Percentiles rank a stretch among this genome's conserved stretches.
Evolutionary conservation across 208 protist genomes (phyloP).

Genomic region (Leishmania arabica): DNA sequence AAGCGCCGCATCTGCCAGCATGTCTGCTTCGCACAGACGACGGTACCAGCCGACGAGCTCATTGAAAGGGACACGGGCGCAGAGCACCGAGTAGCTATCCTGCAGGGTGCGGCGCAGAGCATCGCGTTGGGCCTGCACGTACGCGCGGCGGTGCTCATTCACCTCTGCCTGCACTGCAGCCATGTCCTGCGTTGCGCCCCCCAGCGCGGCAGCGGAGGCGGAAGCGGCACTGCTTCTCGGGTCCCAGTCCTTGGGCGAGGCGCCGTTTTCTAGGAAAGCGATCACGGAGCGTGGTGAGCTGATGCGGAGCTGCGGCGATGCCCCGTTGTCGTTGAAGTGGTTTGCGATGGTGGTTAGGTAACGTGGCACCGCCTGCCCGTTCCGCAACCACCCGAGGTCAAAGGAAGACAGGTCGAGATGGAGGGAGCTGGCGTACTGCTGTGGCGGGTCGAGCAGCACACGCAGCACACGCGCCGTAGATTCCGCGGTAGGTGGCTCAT

Average conservation of each 20-base stretch:
- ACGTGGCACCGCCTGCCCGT: constrained; percentile 33
- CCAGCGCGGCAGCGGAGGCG: neutral
- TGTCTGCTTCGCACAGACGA: constrained; percentile 14
- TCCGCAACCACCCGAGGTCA: constrained; percentile 73
- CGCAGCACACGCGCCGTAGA: constrained; percentile 61
- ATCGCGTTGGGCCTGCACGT: constrained; percentile 27
- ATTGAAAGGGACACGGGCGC: constrained; percentile 36
- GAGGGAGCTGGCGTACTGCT: constrained; percentile 65
- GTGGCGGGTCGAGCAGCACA: constrained; percentile 65
- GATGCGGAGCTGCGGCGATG: constrained; percentile 22
- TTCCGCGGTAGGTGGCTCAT: constrained; percentile 6
- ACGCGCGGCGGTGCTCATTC: constrained; percentile 41
- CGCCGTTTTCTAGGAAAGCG: constrained; percentile 73
- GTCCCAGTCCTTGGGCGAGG: constrained; percentile 52
- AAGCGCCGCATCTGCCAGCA: constrained; percentile 4
- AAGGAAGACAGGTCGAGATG: constrained; percentile 54
- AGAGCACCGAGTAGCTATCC: constrained; percentile 61
- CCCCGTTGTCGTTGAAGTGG: constrained; percentile 6
- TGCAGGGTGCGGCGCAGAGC: constrained; percentile 38
- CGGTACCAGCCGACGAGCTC: constrained; percentile 47
- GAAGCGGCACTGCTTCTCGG: neutral
- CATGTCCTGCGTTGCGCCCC: neutral
- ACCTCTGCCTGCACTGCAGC: constrained; percentile 34
- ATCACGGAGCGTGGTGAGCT: constrained; percentile 87
- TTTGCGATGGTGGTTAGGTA: constrained; percentile 25